Base-by-base conservation (phyloP, 129 eudicot species). In the Centella asiatica region DNA sequence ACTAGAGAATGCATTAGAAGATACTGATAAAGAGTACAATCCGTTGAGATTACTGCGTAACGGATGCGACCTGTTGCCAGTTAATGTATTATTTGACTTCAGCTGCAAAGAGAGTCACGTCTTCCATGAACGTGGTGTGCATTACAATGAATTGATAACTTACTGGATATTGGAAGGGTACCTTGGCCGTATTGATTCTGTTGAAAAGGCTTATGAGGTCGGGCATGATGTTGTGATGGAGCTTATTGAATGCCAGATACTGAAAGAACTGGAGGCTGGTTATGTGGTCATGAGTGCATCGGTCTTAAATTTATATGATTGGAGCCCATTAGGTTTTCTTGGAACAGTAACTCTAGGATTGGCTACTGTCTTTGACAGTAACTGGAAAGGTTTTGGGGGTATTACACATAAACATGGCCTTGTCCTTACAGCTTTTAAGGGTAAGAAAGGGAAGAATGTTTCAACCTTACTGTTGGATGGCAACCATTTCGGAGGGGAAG, bases 121-220 rank as follows among this genome's bases (percentile, higher is more conserved):
- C 37, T 73, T 69, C 60, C 76, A 68, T 46, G 69, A 73, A 13
- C 57, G 62, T 29, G 74, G 68, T 17, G 69, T 83, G 27, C 77
- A 79, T 42, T 83, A 73, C 57, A 83, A 49, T 62, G 89, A 79
- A 72, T 45, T 83, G 61, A 79, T 83, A 51, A 61, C 80, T 28
- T 79, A 79, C 49, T 83, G 85, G 89, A 83, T 79, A 26, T 36
- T 83, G 52, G 89, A 83, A 83, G 89, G 89, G 29, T 79, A 66
- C 70, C 60, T 83, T 17, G 80, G 79, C 23, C 55, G 14, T 1
- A 24, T 25, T 25, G 68, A 48, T 62, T 45, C 60, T 54, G 59
- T 72, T 56, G 55, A 61, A 23, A 70, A 67, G 31, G 60, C 77
- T 68, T 83, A 79, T 48, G 71, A 74, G 28, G 46, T 47, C 65